Evolutionary conservation across 352 stramenopile species (phyloP).

Genomic region (Pythium aphanidermatum): DNA sequence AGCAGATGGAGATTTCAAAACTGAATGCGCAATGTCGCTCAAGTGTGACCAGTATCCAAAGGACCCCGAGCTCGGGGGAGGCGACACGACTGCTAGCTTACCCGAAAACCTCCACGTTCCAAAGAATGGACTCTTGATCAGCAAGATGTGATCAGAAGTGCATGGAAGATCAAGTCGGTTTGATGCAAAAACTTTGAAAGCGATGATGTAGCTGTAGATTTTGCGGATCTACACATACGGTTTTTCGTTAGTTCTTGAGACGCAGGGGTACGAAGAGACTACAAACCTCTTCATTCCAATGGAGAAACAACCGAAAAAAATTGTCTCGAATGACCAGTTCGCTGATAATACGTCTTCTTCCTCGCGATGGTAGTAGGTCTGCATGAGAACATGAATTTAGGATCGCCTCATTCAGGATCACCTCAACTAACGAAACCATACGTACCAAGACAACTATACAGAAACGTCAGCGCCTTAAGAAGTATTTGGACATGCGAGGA

Average conservation of each 20-base stretch:
- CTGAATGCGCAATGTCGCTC: conserved; percentile 64
- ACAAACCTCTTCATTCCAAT: conserved; percentile 86
- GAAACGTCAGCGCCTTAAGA: conserved; percentile 80
- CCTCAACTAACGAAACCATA: conserved; percentile 3
- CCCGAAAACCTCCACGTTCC: not conserved
- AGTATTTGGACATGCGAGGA: conserved; percentile 79
- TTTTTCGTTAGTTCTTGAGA: too few species aligned
- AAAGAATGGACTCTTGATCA: conserved; percentile 72
- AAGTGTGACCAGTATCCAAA: conserved; percentile 68
- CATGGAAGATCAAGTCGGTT: conserved; percentile 72
- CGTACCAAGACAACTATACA: conserved; percentile 80
- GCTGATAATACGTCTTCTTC: conserved; percentile 56
- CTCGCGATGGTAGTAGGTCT: conserved; percentile 64
- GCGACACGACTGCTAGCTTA: not conserved
- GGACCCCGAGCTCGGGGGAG: conserved; percentile 14
- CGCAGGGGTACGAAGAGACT: not conserved
- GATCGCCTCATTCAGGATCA: not conserved
- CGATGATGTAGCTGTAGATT: conserved; percentile 81
- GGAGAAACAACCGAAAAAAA: conserved; percentile 82
- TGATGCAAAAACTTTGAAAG: conserved; percentile 74
- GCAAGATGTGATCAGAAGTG: conserved; percentile 64
- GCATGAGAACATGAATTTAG: not conserved
- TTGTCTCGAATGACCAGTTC: conserved; percentile 80
- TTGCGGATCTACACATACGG: conserved; percentile 69
- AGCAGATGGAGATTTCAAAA: conserved; percentile 27